Evolutionary conservation across 805 yeast genomes (phyloP), one percentile per base, ranked within the genome.

Genomic region (Hanseniaspora clermontiae): DNA sequence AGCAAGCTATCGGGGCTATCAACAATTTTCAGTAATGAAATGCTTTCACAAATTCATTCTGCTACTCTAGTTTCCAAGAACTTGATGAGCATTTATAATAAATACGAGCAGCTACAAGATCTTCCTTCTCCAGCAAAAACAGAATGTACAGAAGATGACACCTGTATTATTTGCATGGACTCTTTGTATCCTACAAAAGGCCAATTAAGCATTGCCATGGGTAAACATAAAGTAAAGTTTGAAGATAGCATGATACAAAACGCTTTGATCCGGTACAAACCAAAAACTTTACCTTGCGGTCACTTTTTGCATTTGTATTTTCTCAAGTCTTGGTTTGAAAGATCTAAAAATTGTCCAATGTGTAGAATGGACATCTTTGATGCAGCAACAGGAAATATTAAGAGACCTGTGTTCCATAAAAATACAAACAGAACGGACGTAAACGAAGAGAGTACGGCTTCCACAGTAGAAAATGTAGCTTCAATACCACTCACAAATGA

Each of bases 311-410:
- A 93, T 67, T 72, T 84, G 70, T 90, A 93, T 5, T 93, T 98
- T 68, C 75, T 93, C 60, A 85, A 87, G 64, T 83, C 85, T 61
- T 93, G 98, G 98, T 74, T 93, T 62, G 95, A 87, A 65, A 77
- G 95, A 61, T 87, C 96, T 0, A 91, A 84, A 62, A 79, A 80
- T n/a, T 93, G 98, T 71, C 98, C 98, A 1, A 80, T 90, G 55
- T 93, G 98, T 67, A 75, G 96, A 59, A 74, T 83, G 34, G 78
- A 81, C 11, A 95, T 88, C 1, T 76, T 80, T 60, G 72, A 65
- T 51, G 14, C 56, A 2, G 14, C 20, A 9, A 52, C 51, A 12
- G 66, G 63, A 37, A 61, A 60, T 19, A 68, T 70, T 8, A 65
- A 63, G 37, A 63, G 65, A 17, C 59, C 59, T 34, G 61, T 61